Evolutionary conservation across 306 rosid species (phyloP).

Genomic region (Ochetophila trinervis): DNA sequence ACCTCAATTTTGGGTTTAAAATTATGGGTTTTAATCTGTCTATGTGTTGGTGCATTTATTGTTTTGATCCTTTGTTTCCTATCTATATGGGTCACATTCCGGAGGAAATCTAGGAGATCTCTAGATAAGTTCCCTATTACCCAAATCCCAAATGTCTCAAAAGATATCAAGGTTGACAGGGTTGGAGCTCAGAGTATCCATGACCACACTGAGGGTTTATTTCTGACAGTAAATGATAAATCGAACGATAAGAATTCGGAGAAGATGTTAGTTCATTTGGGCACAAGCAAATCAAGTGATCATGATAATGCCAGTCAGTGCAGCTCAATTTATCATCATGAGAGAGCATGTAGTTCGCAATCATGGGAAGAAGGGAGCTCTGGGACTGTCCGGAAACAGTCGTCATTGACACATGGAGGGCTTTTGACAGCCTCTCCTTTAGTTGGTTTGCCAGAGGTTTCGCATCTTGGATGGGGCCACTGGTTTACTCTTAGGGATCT

Average conservation of each 20-base stretch:
- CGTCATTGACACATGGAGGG: constrained; percentile 52
- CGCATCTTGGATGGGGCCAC: constrained; percentile 99
- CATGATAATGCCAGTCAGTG: constrained; percentile 72
- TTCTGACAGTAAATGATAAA: constrained; percentile 47
- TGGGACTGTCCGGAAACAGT: constrained; percentile 60
- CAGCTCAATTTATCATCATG: constrained; percentile 77
- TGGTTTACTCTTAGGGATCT: constrained; percentile 98
- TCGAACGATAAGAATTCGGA: constrained; percentile 60
- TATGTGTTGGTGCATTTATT: constrained; percentile 84
- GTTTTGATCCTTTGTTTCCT: constrained; percentile 65
- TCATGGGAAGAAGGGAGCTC: constrained; percentile 93
- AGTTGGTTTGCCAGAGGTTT: constrained; percentile 82
- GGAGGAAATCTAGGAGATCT: constrained; percentile 75
- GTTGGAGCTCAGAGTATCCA: constrained; percentile 58
- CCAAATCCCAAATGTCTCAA: constrained; percentile 80
- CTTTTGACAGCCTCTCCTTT: constrained; percentile 76
- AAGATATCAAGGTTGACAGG: constrained; percentile 81
- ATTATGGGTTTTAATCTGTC: constrained; percentile 77
- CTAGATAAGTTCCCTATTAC: constrained; percentile 47
- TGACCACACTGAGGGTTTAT: constrained; percentile 47
- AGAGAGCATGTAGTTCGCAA: constrained; percentile 71
- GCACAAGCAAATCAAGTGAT: constrained; percentile 61
- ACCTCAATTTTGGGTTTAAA: constrained; percentile 64
- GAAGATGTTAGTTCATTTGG: constrained; percentile 56
- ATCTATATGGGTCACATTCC: constrained; percentile 74